phyloP scores from a whole-genome alignment of 169 alveolate species.

The Amoebophrya sp. region DNA sequence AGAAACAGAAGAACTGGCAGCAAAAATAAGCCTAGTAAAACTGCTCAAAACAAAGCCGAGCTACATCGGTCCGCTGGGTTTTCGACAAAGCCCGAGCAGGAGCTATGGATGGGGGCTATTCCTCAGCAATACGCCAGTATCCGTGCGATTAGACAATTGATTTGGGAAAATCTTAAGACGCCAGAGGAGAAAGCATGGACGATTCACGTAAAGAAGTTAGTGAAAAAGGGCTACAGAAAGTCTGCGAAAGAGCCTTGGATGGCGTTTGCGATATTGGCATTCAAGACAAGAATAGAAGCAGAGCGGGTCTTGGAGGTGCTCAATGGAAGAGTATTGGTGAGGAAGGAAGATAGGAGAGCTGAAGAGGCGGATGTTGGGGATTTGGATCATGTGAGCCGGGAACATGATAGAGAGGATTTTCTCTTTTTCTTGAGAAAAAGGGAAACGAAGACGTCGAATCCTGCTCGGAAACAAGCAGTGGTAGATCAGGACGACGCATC shows the following conservation, averaged over 20 bases:
- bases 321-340: background rate
- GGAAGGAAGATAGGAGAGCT: background rate
- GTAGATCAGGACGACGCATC: too few relatives aligned
- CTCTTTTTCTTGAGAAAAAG: background rate
- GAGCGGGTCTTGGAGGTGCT: background rate
- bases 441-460: background rate
- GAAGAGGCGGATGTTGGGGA: background rate
- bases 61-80: background rate
- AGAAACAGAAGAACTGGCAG: background rate
- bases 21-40: background rate
- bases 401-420: too few relatives aligned
- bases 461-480: background rate
- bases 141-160: background rate
- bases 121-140: background rate
- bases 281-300: background rate
- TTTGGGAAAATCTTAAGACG: background rate
- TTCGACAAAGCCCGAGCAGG: background rate
- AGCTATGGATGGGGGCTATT: background rate
- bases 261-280: background rate
- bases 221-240: background rate
- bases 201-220: background rate
- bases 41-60: background rate
- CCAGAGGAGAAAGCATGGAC: background rate
- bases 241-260: background rate
- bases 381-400: too few relatives aligned